Conservation (phyloP, 2,329 filamentous ascomycete species). For the Coniochaeta prunicola region DNA sequence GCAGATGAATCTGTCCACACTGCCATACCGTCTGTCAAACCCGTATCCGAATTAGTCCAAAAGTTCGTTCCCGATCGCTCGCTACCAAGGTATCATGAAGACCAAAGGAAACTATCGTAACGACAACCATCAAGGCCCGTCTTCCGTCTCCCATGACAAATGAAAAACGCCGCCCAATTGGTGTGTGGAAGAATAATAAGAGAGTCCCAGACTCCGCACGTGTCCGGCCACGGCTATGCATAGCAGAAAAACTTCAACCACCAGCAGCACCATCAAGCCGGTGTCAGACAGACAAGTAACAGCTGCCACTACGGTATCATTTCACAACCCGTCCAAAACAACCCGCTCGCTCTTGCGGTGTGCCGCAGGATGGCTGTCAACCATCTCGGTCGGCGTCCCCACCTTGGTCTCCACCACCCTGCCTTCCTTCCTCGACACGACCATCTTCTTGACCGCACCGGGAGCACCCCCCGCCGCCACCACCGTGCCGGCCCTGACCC, state of each 20-base stretch:
- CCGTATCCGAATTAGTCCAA: neutral
- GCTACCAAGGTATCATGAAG: conserved; percentile 8
- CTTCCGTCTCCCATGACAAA: neutral
- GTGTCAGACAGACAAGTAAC: neutral
- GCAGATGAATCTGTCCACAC: neutral
- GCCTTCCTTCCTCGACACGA: conserved; percentile 17
- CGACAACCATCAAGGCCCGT: conserved; percentile 10
- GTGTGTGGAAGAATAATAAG: neutral
- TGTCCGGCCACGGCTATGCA: neutral
- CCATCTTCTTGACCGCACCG: conserved; percentile 13
- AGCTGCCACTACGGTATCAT: neutral
- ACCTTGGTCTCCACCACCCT: conserved; percentile 30
- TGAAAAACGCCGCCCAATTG: conserved; percentile 1
- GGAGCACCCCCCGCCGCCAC: conserved; percentile 4
- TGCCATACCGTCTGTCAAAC: neutral
- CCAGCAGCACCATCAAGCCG: neutral
- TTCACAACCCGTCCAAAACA: conserved; percentile 38
- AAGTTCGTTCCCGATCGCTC: neutral
- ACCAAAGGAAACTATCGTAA: neutral
- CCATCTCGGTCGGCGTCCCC: conserved; percentile 36
- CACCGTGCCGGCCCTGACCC: conserved; percentile 6
- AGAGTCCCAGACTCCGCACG: neutral
- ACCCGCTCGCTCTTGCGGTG: conserved; percentile 47
- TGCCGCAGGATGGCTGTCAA: conserved; percentile 24
- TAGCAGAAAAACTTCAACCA: neutral